phyloP scores from a whole-genome alignment of 768 basidiomycete genomes.

The Serendipita sp. region DNA sequence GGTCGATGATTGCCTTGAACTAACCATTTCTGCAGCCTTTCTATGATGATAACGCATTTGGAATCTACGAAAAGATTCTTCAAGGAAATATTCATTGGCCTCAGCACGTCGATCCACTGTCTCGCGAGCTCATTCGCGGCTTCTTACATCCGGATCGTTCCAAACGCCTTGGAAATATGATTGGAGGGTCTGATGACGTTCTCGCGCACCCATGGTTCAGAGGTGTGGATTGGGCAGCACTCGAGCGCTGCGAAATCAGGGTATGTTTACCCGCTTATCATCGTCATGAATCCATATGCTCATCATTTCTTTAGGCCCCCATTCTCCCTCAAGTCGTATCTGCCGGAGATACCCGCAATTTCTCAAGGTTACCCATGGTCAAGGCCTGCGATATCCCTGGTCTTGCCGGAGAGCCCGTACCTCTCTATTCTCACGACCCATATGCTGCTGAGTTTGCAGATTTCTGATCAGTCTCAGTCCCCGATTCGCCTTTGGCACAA shows the following conservation, averaged over 20 bases:
- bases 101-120: constrained; percentile 73
- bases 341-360: constrained; percentile 73
- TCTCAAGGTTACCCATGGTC: constrained; percentile 27
- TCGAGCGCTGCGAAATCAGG: constrained; percentile 73
- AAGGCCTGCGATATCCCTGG: constrained; percentile 13
- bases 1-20: neutral
- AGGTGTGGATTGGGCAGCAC: constrained; percentile 82
- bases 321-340: constrained; percentile 72
- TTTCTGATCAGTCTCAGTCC: neutral
- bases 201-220: constrained; percentile 89
- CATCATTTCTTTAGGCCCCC: constrained; percentile 41
- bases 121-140: constrained; percentile 71
- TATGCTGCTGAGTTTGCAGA: constrained; percentile 4
- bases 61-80: constrained; percentile 96
- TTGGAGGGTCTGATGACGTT: constrained; percentile 81
- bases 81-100: constrained; percentile 82
- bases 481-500: no score
- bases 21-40: constrained; percentile 38
- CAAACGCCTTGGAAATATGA: constrained; percentile 84
- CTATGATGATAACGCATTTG: constrained; percentile 94
- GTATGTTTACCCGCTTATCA: constrained; percentile 27
- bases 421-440: neutral
- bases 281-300: constrained; percentile 2
- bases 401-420: constrained; percentile 4
- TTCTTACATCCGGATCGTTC: constrained; percentile 86